Conservation (phyloP, 257 asterid species). For the Sherardia arvensis region DNA sequence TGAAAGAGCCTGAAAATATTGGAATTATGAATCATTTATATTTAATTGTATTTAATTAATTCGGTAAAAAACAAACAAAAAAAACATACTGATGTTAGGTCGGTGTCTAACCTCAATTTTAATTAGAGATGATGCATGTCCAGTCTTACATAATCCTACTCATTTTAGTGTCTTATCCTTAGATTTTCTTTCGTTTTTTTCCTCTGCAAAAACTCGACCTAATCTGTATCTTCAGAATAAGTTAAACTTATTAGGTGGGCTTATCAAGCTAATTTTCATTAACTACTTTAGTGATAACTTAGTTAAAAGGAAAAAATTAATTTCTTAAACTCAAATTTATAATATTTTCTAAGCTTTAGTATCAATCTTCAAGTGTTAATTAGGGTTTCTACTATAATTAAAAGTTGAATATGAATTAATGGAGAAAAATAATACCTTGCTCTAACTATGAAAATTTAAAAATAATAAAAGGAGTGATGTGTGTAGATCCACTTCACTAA, state of each 20-base stretch:
- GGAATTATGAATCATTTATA: slow-evolving; percentile 27
- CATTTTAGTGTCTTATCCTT: slow-evolving; percentile 2
- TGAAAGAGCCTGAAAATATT: neutral
- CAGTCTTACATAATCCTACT: neutral
- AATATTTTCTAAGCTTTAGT: no score
- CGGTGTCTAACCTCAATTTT: slow-evolving; percentile 34
- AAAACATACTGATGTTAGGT: slow-evolving; percentile 34
- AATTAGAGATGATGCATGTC: slow-evolving; percentile 1
- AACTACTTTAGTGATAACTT: neutral
- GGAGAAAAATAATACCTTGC: no score
- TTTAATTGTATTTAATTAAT: slow-evolving; percentile 11
- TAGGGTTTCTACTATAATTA: no score
- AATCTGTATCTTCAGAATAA: neutral
- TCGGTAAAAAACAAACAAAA: slow-evolving; percentile 14
- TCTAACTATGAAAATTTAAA: no score
- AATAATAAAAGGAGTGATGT: no score
- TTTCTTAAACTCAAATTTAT: no score
- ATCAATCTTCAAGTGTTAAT: no score
- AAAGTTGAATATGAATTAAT: no score
- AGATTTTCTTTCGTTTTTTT: neutral
- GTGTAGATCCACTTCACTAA: no score
- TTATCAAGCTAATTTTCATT: slow-evolving; percentile 6
- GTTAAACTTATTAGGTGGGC: neutral
- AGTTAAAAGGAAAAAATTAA: no score
- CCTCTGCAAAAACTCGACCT: slow-evolving; percentile 1